Evolutionary conservation across 495 filamentous ascomycete species (phyloP).

Genomic region (Tuber aestivum): DNA sequence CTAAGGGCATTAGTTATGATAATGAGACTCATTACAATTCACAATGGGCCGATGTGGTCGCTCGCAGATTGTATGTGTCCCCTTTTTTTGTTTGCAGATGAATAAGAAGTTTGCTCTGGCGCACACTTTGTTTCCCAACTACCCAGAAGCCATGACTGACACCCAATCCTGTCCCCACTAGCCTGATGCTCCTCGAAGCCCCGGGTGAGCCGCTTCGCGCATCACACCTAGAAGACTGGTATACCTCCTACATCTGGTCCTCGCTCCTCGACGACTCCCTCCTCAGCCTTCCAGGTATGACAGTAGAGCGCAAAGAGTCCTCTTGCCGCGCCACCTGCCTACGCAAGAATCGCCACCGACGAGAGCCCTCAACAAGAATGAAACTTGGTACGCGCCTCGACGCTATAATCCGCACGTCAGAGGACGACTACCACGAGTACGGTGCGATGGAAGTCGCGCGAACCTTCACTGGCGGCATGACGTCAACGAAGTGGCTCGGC

Average conservation of each 20-base stretch:
- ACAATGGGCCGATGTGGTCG: conserved; percentile 25
- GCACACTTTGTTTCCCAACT: conserved; percentile 5
- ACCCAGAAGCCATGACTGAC: neutral
- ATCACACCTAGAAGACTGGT: conserved; percentile 33
- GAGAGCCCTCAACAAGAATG: conserved; percentile 15
- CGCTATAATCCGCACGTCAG: conserved; percentile 29
- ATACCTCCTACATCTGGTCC: conserved; percentile 31
- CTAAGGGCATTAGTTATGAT: conserved; percentile 14
- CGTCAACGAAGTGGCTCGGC: conserved; percentile 30
- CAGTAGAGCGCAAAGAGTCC: conserved; percentile 31
- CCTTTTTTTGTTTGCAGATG: neutral
- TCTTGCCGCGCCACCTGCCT: conserved; percentile 29
- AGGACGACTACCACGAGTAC: conserved; percentile 29
- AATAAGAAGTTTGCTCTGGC: neutral
- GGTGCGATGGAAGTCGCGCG: conserved; percentile 33
- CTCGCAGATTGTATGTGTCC: conserved; percentile 17
- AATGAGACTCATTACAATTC: conserved; percentile 20
- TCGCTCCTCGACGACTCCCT: conserved; percentile 25
- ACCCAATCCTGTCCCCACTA: neutral
- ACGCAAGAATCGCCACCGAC: conserved; percentile 28
- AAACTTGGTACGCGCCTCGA: conserved; percentile 31
- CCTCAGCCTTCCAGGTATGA: conserved; percentile 25
- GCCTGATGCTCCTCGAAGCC: conserved; percentile 25
- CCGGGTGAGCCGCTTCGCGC: conserved; percentile 27
- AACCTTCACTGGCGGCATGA: conserved; percentile 24